Evolutionary conservation across 495 filamentous ascomycete genomes (phyloP).

Genomic region (Podospora comata): DNA sequence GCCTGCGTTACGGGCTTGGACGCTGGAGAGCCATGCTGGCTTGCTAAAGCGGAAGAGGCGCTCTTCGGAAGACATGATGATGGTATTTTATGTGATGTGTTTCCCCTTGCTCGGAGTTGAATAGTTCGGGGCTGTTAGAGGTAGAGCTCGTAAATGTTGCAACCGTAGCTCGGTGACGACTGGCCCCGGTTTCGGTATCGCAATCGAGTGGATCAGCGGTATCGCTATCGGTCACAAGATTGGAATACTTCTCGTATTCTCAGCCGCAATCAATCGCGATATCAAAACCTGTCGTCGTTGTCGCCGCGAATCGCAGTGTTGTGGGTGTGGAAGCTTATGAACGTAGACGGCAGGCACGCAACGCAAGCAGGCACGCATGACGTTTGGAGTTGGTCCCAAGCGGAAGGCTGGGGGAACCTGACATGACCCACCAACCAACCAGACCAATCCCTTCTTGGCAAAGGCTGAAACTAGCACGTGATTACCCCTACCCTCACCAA

Average conservation of each 20-base stretch:
- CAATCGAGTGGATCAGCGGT: neutral
- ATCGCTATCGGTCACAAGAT: neutral
- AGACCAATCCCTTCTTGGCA: neutral
- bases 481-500: neutral
- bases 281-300: conserved; percentile 6
- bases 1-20: conserved; percentile 72
- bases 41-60: conserved; percentile 75
- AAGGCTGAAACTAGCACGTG: neutral
- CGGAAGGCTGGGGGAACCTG: neutral
- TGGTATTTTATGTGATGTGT: neutral
- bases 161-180: neutral
- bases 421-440: neutral
- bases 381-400: conserved; percentile 3
- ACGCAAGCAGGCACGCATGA: neutral
- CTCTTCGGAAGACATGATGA: conserved; percentile 40
- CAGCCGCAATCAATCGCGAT: neutral
- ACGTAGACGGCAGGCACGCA: neutral
- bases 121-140: neutral
- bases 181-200: neutral
- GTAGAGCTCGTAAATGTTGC: too few species aligned
- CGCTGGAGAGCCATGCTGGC: conserved; percentile 88
- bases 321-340: neutral
- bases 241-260: neutral
- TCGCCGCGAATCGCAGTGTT: neutral
- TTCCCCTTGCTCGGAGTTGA: neutral